Evolutionary conservation across 2,329 filamentous ascomycete genomes (phyloP), one percentile per base, ranked within the genome.

Genomic region (Alternaria conjuncta): DNA sequence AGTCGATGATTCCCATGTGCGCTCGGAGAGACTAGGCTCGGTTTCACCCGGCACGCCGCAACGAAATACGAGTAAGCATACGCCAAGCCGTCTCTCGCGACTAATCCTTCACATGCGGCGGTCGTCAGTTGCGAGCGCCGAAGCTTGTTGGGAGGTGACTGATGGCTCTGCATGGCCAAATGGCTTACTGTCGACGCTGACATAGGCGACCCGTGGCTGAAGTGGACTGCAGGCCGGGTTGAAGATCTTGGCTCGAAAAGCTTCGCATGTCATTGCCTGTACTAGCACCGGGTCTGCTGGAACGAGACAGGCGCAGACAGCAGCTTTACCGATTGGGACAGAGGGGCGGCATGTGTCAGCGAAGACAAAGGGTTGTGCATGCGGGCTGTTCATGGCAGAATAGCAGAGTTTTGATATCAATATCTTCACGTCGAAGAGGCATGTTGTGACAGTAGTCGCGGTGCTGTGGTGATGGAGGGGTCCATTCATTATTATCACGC

Each of bases 301-400:
- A 62, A 47, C 26, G 28, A 47, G 60, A 46, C 5, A 51, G 49
- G 49, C 49, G 49, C 32, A 51, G 28, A 51, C 18, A 53, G 47
- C 13, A 45, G 41, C 41, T 20, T 36, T 50, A 54, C 60, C 41
- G n/a, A 62, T 54, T 32, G 41, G 60, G 60, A 58, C 15, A 23
- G 21, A 53, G 55, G 23, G 11, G 36, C 28, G 43, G 30, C 30
- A 57, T 59, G 60, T 59, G 63, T 62, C 63, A 60, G 63, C 63
- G 36, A 43, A 26, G 47, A 58, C 47, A 54, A 45, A 26, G 36
- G 28, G 55, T 30, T 32, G 54, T 30, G 44, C 32, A 55, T 55
- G 55, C 55, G 21, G 55, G 53, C 51, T 6, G 12, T 36, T 30
- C 32, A 15, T 23, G 49, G n/a, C 49, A 23, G 28, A 11, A 51